Base-by-base conservation (phyloP, 2,329 filamentous ascomycete genomes). In the Sphaerulina musiva region DNA sequence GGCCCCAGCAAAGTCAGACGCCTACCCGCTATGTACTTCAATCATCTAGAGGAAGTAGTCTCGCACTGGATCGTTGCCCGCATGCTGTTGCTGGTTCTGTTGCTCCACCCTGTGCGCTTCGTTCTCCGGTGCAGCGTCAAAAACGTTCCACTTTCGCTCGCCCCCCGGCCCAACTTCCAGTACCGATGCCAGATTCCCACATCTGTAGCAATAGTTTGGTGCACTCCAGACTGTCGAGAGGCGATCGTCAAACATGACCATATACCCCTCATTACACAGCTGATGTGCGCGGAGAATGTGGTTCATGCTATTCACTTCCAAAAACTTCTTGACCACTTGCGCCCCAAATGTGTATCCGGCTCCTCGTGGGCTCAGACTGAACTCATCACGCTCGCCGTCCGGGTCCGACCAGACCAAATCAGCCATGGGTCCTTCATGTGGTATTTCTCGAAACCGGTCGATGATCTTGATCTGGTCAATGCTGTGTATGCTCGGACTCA, bases 391-490 rank as follows among this genome's bases (percentile, higher is more conserved):
- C 65, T 98, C 93, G n/a, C 89, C 86, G 69, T 98, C 93, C 0
- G 93, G 93, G 70, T 98, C 93, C 17, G 90, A 95, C 93, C 93
- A 98, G 32, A 98, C 93, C 4, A 98, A 77, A 71, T 98, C 93
- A n/a, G 93, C 93, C 93, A 98, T 98, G 34, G 93, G 93, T 0
- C 93, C 93, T 73, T 98, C 93, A 74, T 98, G 93, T 4, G 93
- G 93, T 56, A 98, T 98, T 70, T 98, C 93, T 63, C 93, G 85
- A 77, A 97, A 98, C 44, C 93, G 89, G 74, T 98, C 93, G 70
- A 98, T 97, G 71, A 98, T 95, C 73, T 98, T 97, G 74, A 98
- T 97, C 74, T 98, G 93, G 71, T 98, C 93, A 69, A 98, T 96
- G 43, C 89, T 95, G 73, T 98, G 93, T 69, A 98, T 97, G 31